These are phyloP conservation scores for Cystoderma amianthinum DNA, from an alignment of 768 basidiomycete genomes.

Conservation along the genomic window DNA sequence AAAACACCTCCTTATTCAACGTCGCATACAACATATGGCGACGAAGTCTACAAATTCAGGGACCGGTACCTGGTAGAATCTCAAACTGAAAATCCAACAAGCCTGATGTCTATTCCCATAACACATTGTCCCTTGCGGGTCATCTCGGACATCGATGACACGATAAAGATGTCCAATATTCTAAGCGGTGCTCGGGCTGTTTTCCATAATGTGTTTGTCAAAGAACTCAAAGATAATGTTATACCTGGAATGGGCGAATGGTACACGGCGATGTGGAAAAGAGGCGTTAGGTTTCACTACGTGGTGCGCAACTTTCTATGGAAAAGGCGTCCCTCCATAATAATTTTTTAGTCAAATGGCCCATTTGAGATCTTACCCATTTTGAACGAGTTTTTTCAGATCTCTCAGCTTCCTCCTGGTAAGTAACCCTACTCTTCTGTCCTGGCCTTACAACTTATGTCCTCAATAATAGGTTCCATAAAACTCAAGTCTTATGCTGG, in stretches of 20 bases:
- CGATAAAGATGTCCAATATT: slow-evolving; percentile 78
- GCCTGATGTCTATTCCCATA: slow-evolving; percentile 37
- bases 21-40: slow-evolving; percentile 5
- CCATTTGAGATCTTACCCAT: slow-evolving; percentile 82
- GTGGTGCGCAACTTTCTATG: slow-evolving; percentile 57
- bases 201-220: slow-evolving; percentile 90
- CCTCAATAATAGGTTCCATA: slow-evolving; percentile 50
- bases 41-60: slow-evolving; percentile 5
- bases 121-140: slow-evolving; percentile 65
- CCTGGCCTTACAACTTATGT: background rate
- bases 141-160: slow-evolving; percentile 94
- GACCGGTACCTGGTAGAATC: background rate
- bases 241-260: slow-evolving; percentile 82
- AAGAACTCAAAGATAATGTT: slow-evolving; percentile 68
- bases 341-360: slow-evolving; percentile 62
- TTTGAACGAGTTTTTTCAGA: slow-evolving; percentile 64
- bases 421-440: slow-evolving; percentile 7
- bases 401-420: slow-evolving; percentile 66
- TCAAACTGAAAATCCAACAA: slow-evolving; percentile 4
- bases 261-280: slow-evolving; percentile 62
- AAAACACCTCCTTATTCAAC: slow-evolving; percentile 1
- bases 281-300: slow-evolving; percentile 80
- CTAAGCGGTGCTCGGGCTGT: slow-evolving; percentile 71
- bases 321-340: background rate
- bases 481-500: slow-evolving; percentile 83